Conservation (phyloP, 345 rosid species). For the Murraya paniculata region DNA sequence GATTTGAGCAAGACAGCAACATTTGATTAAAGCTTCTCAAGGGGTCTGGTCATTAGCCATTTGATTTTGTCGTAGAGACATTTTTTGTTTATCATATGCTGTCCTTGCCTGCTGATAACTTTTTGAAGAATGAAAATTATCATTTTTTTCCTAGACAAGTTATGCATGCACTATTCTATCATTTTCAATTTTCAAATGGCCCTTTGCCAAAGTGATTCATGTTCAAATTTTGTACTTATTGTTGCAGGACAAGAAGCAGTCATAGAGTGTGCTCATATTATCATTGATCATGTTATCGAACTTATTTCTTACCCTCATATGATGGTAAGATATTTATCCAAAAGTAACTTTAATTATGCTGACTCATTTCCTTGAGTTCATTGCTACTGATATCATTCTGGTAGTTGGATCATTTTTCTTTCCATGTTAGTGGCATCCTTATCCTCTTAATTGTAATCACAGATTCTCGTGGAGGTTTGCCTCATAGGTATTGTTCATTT, state of each 20-base stretch:
- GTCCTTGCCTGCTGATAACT: background rate
- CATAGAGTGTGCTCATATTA: constrained; percentile 53
- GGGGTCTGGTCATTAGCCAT: background rate
- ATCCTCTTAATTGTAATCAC: background rate
- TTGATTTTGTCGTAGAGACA: background rate
- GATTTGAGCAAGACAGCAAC: background rate
- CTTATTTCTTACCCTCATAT: constrained; percentile 58
- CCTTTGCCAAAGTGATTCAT: background rate
- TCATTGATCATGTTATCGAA: constrained; percentile 51
- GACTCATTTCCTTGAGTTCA: background rate
- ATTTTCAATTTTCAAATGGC: background rate
- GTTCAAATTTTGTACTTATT: constrained; percentile 15
- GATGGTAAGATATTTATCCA: constrained; percentile 43
- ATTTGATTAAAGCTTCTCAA: background rate
- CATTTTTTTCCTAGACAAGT: background rate
- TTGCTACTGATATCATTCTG: background rate
- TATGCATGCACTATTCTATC: background rate
- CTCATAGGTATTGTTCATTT: background rate
- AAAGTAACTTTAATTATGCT: background rate
- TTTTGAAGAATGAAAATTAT: background rate
- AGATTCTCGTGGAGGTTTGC: background rate
- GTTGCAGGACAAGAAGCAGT: constrained; percentile 63
- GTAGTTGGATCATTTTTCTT: background rate
- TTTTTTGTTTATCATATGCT: background rate
- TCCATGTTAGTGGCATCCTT: background rate